phyloP scores from a whole-genome alignment of 108 stramenopile genomes.

The Nitzschia sp. region DNA sequence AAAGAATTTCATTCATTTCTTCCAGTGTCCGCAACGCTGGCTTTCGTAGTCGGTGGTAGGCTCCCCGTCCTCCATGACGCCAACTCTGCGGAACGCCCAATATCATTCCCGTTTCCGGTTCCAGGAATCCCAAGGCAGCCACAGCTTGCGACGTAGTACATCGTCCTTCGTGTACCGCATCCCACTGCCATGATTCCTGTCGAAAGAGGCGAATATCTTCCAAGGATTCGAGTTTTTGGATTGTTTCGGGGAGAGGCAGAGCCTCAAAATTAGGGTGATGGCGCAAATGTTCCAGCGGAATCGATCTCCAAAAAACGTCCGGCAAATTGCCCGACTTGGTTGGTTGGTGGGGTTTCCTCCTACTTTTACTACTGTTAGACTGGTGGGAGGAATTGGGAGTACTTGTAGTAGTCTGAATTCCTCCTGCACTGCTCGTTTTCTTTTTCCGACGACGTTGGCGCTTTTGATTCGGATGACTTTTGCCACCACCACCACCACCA shows the following conservation, averaged over 20 bases:
- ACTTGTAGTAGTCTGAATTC: too few relatives aligned
- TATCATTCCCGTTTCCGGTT: slow-evolving; percentile 52
- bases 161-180: slow-evolving; percentile 76
- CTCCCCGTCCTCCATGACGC: slow-evolving; percentile 62
- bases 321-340: slow-evolving; percentile 56
- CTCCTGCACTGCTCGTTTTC: too few relatives aligned
- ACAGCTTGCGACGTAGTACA: slow-evolving; percentile 84
- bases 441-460: neutral
- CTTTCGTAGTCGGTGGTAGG: slow-evolving; percentile 65
- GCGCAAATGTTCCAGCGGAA: slow-evolving; percentile 81
- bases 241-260: slow-evolving; percentile 54
- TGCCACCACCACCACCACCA: too few relatives aligned
- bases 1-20: slow-evolving; percentile 59
- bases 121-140: slow-evolving; percentile 73
- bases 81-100: slow-evolving; percentile 67
- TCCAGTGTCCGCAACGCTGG: slow-evolving; percentile 44
- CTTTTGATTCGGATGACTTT: neutral
- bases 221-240: slow-evolving; percentile 37
- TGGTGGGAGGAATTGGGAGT: too few relatives aligned
- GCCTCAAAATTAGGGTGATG: slow-evolving; percentile 70
- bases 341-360: too few relatives aligned
- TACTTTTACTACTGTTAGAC: too few relatives aligned
- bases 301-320: slow-evolving; percentile 75
- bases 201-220: slow-evolving; percentile 81
- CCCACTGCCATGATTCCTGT: slow-evolving; percentile 91